These are phyloP conservation scores for Sarcomyxa edulis DNA, from an alignment of 768 basidiomycete genomes.

Conservation along the genomic window DNA sequence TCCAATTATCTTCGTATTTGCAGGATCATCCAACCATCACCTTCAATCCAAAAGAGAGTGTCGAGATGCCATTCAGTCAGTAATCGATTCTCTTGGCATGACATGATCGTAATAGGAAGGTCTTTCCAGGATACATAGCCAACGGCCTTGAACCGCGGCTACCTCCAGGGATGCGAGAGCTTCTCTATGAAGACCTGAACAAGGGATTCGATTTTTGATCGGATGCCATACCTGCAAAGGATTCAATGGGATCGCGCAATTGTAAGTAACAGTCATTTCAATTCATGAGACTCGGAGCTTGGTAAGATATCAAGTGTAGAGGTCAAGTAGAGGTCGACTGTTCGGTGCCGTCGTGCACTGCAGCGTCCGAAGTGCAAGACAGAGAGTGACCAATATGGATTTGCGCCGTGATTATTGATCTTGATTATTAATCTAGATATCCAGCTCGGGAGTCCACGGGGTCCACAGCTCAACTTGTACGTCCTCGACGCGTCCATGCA, in stretches of 20 bases:
- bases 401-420: no score
- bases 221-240: no score
- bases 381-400: no score
- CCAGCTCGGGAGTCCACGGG: no score
- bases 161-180: constrained; percentile 86
- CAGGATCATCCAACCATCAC: constrained; percentile 87
- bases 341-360: no score
- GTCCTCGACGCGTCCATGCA: no score
- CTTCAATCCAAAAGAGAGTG: constrained; percentile 84
- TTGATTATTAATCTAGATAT: no score
- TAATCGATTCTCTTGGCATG: constrained; percentile 9
- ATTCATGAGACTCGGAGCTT: background rate
- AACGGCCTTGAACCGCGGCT: constrained; percentile 60
- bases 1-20: background rate
- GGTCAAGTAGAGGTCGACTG: no score
- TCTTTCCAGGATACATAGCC: constrained; percentile 39
- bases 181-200: constrained; percentile 82
- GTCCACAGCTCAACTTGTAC: no score
- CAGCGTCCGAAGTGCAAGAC: no score
- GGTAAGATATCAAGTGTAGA: no score
- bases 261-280: background rate
- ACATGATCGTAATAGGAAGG: background rate
- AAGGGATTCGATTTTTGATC: constrained; percentile 76
- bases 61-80: constrained; percentile 97
- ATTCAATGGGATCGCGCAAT: background rate